phyloP scores from a whole-genome alignment of 1,284 basidiomycete genomes.

The Schizophyllum commune region DNA sequence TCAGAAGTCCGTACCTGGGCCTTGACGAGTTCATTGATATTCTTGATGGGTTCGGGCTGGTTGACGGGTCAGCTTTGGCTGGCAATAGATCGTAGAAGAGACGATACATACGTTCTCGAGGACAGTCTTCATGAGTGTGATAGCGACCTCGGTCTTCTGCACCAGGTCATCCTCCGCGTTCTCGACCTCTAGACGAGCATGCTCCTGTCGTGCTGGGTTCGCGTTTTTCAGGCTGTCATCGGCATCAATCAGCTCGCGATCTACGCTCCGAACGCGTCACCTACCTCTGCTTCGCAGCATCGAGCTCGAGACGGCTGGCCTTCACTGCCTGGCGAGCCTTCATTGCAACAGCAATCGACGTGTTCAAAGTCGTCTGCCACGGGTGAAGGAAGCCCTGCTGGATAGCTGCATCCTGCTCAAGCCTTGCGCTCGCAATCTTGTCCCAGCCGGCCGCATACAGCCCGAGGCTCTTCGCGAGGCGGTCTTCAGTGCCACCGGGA shows the following conservation, averaged over 20 bases:
- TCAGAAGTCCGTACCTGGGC: constrained; percentile 47
- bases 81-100: neutral
- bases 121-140: constrained; percentile 96
- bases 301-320: constrained; percentile 71
- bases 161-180: constrained; percentile 95
- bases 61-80: neutral
- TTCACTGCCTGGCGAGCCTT: constrained; percentile 88
- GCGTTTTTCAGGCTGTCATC: constrained; percentile 66
- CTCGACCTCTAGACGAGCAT: constrained; percentile 84
- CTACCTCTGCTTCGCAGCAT: constrained; percentile 54
- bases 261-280: constrained; percentile 11
- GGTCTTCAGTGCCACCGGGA: neutral
- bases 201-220: constrained; percentile 72
- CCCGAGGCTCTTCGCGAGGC: constrained; percentile 58
- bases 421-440: constrained; percentile 78
- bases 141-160: constrained; percentile 95
- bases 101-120: constrained; percentile 76
- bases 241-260: neutral
- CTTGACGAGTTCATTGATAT: constrained; percentile 87
- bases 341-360: constrained; percentile 79
- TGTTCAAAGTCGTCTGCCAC: constrained; percentile 86
- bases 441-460: constrained; percentile 83
- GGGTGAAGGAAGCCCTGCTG: constrained; percentile 74
- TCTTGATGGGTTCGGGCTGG: constrained; percentile 92
- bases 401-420: constrained; percentile 79